These are phyloP conservation scores for Cyberlindnera mycetangii DNA, from an alignment of 805 yeast genomes.

Conservation along the genomic window DNA sequence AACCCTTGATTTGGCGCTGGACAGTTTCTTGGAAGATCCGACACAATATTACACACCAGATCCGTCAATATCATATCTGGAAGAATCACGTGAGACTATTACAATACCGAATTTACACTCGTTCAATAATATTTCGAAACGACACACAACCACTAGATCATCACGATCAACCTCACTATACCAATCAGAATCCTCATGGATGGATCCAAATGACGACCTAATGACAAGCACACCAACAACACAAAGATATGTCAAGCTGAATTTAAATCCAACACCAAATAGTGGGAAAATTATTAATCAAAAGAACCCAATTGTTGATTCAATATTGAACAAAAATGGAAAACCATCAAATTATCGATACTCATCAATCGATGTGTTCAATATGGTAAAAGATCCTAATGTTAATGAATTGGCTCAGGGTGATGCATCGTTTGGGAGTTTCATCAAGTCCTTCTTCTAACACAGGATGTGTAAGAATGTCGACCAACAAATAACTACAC, in stretches of 20 bases:
- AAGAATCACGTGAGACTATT: constrained; percentile 10
- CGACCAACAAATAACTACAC: neutral
- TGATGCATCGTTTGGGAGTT: constrained; percentile 21
- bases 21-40: constrained; percentile 20
- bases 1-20: constrained; percentile 25
- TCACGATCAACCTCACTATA: constrained; percentile 31
- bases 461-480: no score
- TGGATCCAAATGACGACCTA: constrained; percentile 40
- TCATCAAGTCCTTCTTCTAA: constrained; percentile 22
- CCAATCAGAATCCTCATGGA: constrained; percentile 47
- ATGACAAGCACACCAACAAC: constrained; percentile 23
- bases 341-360: constrained; percentile 14
- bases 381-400: constrained; percentile 18
- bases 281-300: neutral
- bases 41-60: constrained; percentile 21
- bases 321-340: constrained; percentile 9
- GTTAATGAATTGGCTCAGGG: constrained; percentile 4
- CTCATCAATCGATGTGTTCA: constrained; percentile 26
- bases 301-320: constrained; percentile 10
- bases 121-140: constrained; percentile 2
- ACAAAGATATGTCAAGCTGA: constrained; percentile 24
- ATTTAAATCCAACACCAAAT: constrained; percentile 22
- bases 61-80: constrained; percentile 4
- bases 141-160: constrained; percentile 14
- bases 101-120: no score